Base-by-base conservation (phyloP, 306 rosid genomes). In the Delonix regia region DNA sequence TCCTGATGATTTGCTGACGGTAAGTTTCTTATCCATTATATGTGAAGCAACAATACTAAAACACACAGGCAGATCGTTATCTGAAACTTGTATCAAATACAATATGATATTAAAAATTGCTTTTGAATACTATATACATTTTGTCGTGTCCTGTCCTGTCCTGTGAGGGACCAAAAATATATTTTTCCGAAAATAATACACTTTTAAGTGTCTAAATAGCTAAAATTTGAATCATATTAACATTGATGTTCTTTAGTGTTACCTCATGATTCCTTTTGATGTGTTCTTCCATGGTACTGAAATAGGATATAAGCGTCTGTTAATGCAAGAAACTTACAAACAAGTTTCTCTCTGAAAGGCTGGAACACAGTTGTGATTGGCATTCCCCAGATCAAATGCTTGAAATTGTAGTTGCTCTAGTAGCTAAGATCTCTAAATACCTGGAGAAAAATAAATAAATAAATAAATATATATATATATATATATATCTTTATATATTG, bases 1-100 rank as follows among this genome's bases (percentile, higher is more conserved):
- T 79, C 99, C 98, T 0, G 99, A 96, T 57, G 99, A 96, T 65
- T 83, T 96, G 69, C 71, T 96, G 80, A 91, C 96, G 73, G 99
- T 96, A 88, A 74, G 76, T 8, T 56, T 42, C 66, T 48, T 19
- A 47, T 73, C 44, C 60, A 60, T 39, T 61, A 33, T 22, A 33
- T 63, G 14, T 60, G 0, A 30, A 30, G 69, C 19, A 3, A 1
- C 25, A 34, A 15, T 63, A 3, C 24, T 7, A 4, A 15, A 30
- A 30, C 7, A 62, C 13, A 15, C 24, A 8, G 1, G 22, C 41
- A 5, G 30, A 7, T 61, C 24, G 4, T 62, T 28, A 28, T 28
- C 2, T 4, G 4, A 30, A 14, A 15, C 41, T 28, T 16, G 18
- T 60, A 36, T 27, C 15, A 28, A 60, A 28, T 28, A 60, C 11